Conservation (phyloP, 345 rosid genomes). For the Populus deltoides region DNA sequence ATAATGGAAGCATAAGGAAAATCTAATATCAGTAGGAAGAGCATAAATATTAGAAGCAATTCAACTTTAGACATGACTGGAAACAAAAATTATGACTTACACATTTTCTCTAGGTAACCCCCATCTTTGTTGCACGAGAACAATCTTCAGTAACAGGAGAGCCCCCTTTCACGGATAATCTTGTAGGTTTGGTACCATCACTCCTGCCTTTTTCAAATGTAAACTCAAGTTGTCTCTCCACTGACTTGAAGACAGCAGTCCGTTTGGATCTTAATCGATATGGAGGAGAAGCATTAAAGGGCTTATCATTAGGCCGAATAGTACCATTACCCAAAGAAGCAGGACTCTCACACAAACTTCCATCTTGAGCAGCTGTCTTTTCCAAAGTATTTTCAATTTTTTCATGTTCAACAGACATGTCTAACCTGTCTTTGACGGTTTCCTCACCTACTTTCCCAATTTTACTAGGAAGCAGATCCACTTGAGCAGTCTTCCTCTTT, state of each 20-base stretch:
- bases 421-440: slow-evolving; percentile 24
- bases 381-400: slow-evolving; percentile 27
- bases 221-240: slow-evolving; percentile 89
- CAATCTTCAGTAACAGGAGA: slow-evolving; percentile 36
- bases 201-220: slow-evolving; percentile 42
- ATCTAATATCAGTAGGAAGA: not conserved
- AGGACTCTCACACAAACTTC: slow-evolving; percentile 35
- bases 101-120: slow-evolving; percentile 34
- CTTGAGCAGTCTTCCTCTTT: slow-evolving; percentile 52
- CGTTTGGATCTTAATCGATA: slow-evolving; percentile 79
- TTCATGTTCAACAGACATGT: slow-evolving; percentile 30
- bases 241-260: slow-evolving; percentile 69
- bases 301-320: slow-evolving; percentile 36
- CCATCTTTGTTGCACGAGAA: slow-evolving; percentile 28
- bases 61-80: slow-evolving; percentile 15
- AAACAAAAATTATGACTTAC: slow-evolving; percentile 37
- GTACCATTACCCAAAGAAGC: slow-evolving; percentile 29
- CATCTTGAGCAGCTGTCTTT: slow-evolving; percentile 35
- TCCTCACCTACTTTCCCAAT: slow-evolving; percentile 29
- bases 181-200: slow-evolving; percentile 40
- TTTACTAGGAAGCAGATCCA: slow-evolving; percentile 27
- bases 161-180: slow-evolving; percentile 28
- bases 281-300: slow-evolving; percentile 84
- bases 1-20: not conserved
- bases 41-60: not conserved